Evolutionary conservation across 75 land plant genomes (phyloP), one percentile per base, ranked within the genome.

Genomic region (Picea sitchensis): DNA sequence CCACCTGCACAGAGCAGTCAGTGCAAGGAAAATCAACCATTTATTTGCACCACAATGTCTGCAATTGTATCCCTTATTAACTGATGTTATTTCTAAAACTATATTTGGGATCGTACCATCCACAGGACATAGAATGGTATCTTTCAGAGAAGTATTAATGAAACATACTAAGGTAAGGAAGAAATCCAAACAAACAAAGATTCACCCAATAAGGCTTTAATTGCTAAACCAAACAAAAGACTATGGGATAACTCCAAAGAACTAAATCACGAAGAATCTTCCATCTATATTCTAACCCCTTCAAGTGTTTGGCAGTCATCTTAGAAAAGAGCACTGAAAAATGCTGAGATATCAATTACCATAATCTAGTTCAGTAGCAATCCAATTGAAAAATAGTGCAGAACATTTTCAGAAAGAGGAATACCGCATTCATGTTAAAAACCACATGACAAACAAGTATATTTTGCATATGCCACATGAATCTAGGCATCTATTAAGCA

Each of bases 1-100:
- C 92, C 32, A 79, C 76, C 98, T 95, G 87, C 83, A 83, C 56
- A 30, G 65, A 38, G 61, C 51, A 71, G 26, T 71, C 34, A 14
- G 73, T 71, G 36, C n/a, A 71, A 71, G 73, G 12, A 47, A 13
- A 75, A n/a, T 75, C 31, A 54, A 30, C 23, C 38, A 44, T 41
- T 71, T n/a, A 44, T 5, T 71, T 68, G 0, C 6, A 44, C 12
- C 14, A 34, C 8, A 71, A 36, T 69, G 18, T 20, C 21, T 71
- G 21, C 20, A 69, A 44, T 71, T 8, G 21, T 9, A 51, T 51
- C 56, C 11, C 0, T 51, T 9, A 51, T 51, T 51, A 51, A 51
- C 9, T 51, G 11, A 51, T 51, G 44, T 71, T 71, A 20, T 13
- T 71, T 71, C 15, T 18, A 41, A 15, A 41, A 69, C 41, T 69